phyloP scores from a whole-genome alignment of 352 stramenopile species.

The Globisporangium perplexum region DNA sequence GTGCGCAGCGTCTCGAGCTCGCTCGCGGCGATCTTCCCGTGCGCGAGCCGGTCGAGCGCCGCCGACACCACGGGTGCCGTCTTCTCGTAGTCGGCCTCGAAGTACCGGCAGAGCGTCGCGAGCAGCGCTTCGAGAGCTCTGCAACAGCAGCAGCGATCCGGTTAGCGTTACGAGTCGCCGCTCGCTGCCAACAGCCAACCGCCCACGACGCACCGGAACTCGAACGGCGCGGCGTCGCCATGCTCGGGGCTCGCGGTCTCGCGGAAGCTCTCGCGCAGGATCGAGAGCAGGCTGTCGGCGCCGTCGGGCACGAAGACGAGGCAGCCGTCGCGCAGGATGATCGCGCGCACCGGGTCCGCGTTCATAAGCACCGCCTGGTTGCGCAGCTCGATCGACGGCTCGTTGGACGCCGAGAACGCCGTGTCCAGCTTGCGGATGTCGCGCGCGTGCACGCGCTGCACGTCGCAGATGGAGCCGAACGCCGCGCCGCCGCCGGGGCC shows the following conservation, averaged over 20 bases:
- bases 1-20: conserved; percentile 53
- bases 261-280: conserved; percentile 37
- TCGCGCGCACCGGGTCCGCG: conserved; percentile 34
- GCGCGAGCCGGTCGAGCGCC: conserved; percentile 42
- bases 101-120: conserved; percentile 21
- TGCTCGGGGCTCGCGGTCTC: conserved; percentile 14
- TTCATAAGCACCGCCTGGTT: conserved; percentile 46
- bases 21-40: conserved; percentile 33
- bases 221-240: conserved; percentile 18
- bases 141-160: background rate
- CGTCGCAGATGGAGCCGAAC: background rate
- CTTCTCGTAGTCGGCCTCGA: conserved; percentile 1
- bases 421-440: conserved; percentile 71
- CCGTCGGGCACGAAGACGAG: conserved; percentile 44
- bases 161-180: background rate
- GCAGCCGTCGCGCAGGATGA: conserved; percentile 34
- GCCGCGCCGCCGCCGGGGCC: background rate
- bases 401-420: conserved; percentile 54
- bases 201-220: conserved; percentile 38
- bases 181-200: too few relatives aligned
- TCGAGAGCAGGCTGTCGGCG: conserved; percentile 32
- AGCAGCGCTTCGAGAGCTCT: conserved; percentile 39
- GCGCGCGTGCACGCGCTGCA: conserved; percentile 46
- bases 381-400: conserved; percentile 28
- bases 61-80: conserved; percentile 1